A percentile compares a stretch with the other conserved stretches of the same genome.
Conservation (phyloP, 495 filamentous ascomycete species). For the Penicillium paradoxum region DNA sequence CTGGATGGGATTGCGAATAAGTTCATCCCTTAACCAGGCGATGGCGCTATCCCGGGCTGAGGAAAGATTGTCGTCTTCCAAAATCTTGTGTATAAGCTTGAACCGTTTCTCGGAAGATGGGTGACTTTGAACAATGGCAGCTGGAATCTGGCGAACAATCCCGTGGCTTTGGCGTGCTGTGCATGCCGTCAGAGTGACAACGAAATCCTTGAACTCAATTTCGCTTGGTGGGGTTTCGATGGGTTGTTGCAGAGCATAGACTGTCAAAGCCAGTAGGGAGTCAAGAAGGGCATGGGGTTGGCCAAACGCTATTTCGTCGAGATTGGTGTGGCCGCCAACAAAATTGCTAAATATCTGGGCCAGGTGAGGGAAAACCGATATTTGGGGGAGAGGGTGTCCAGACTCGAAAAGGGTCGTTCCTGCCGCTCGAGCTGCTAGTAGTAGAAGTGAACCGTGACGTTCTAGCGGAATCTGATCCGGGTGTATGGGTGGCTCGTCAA, state of each 20-base stretch:
- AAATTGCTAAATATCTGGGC: slow-evolving; percentile 55
- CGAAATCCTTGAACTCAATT: slow-evolving; percentile 38
- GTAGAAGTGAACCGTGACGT: slow-evolving; percentile 60
- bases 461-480: slow-evolving; percentile 69
- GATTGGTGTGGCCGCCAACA: slow-evolving; percentile 44
- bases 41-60: slow-evolving; percentile 77
- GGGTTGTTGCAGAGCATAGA: slow-evolving; percentile 24
- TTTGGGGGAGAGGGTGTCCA: slow-evolving; percentile 22
- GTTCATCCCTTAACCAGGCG: slow-evolving; percentile 82
- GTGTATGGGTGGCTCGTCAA: slow-evolving; percentile 40
- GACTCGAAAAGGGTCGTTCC: slow-evolving; percentile 31
- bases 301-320: slow-evolving; percentile 38
- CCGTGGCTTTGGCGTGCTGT: slow-evolving; percentile 61
- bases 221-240: slow-evolving; percentile 23
- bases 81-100: slow-evolving; percentile 70
- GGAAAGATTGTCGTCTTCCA: slow-evolving; percentile 69
- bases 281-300: slow-evolving; percentile 41
- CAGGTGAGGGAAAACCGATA: slow-evolving; percentile 63
- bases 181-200: slow-evolving; percentile 62
- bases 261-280: slow-evolving; percentile 34
- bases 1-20: slow-evolving; percentile 46
- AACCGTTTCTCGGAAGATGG: slow-evolving; percentile 65
- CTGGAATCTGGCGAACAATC: slow-evolving; percentile 69
- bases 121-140: slow-evolving; percentile 67
- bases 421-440: slow-evolving; percentile 52